These are phyloP conservation scores for Geranomyces michiganensis DNA, from an alignment of 192 early-diverging fungal species.

Conservation along the genomic window DNA sequence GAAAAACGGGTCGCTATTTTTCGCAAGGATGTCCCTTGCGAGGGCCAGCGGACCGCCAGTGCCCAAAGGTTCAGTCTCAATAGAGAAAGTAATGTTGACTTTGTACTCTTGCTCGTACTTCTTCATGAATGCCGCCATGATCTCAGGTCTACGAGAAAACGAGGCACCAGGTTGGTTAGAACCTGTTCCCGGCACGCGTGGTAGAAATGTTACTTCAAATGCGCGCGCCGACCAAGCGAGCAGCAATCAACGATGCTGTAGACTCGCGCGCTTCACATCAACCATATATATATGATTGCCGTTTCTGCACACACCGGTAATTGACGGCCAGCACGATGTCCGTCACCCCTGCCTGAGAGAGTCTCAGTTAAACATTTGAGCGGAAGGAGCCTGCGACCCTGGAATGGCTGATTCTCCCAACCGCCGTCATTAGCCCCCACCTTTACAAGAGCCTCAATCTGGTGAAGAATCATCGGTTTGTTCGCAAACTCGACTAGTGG, in stretches of 20 bases:
- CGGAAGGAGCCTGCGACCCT: no score
- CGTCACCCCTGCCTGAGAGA: constrained; percentile 92
- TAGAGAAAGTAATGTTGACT: constrained; percentile 58
- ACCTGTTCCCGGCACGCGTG: no score
- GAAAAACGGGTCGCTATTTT: constrained; percentile 93
- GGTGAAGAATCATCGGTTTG: constrained; percentile 98
- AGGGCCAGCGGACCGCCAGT: constrained; percentile 61
- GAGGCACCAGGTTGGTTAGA: no score
- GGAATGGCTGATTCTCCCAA: no score
- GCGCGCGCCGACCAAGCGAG: no score
- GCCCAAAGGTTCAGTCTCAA: constrained; percentile 62
- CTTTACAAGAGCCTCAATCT: constrained; percentile 94
- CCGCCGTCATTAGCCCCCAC: constrained; percentile 48
- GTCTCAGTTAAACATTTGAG: background rate
- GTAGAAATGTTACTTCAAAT: no score
- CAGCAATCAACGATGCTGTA: no score
- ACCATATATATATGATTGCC: no score
- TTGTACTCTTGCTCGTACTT: constrained; percentile 83
- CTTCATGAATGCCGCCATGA: constrained; percentile 92
- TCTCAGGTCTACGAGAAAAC: constrained; percentile 60
- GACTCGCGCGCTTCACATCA: no score
- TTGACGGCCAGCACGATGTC: constrained; percentile 99
- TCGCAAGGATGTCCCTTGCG: constrained; percentile 48
- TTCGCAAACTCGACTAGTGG: constrained; percentile 99
- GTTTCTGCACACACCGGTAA: constrained; percentile 54